phyloP scores from a whole-genome alignment of 352 stramenopile species.

The Phytophthora melonis region DNA sequence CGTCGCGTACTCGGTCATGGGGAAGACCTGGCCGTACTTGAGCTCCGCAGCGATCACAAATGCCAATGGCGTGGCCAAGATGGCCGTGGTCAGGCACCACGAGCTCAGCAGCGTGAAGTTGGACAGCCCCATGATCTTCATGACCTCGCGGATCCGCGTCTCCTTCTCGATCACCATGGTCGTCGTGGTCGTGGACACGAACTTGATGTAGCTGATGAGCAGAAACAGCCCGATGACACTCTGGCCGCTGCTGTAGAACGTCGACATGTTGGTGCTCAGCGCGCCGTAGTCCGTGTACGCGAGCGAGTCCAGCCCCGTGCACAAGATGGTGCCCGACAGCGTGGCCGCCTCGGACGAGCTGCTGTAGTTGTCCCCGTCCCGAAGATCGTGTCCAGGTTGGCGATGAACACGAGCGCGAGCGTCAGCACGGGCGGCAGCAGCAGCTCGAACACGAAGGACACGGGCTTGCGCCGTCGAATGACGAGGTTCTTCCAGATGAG shows the following conservation, averaged over 20 bases:
- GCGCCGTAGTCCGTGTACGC: slow-evolving; percentile 44
- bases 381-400: slow-evolving; percentile 66
- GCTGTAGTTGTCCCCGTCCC: slow-evolving; percentile 24
- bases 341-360: slow-evolving; percentile 31
- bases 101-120: slow-evolving; percentile 70
- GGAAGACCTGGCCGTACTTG: slow-evolving; percentile 75
- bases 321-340: slow-evolving; percentile 39
- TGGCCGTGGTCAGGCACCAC: slow-evolving; percentile 60
- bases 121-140: slow-evolving; percentile 87
- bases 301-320: slow-evolving; percentile 43
- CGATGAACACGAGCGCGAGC: slow-evolving; percentile 64
- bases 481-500: slow-evolving; percentile 81
- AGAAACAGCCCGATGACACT: slow-evolving; percentile 70
- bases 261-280: slow-evolving; percentile 53
- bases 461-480: slow-evolving; percentile 52
- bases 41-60: slow-evolving; percentile 63
- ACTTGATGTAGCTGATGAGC: slow-evolving; percentile 69
- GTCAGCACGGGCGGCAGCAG: slow-evolving; percentile 64
- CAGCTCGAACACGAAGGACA: slow-evolving; percentile 69
- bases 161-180: slow-evolving; percentile 87
- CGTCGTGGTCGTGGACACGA: slow-evolving; percentile 72
- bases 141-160: slow-evolving; percentile 78
- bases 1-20: slow-evolving; percentile 62
- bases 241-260: slow-evolving; percentile 74
- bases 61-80: slow-evolving; percentile 59